Percentiles rank a stretch among this genome's conserved stretches.
Conservation (phyloP, 2,329 filamentous ascomycete genomes). For the Ophiostoma pallidulum region DNA sequence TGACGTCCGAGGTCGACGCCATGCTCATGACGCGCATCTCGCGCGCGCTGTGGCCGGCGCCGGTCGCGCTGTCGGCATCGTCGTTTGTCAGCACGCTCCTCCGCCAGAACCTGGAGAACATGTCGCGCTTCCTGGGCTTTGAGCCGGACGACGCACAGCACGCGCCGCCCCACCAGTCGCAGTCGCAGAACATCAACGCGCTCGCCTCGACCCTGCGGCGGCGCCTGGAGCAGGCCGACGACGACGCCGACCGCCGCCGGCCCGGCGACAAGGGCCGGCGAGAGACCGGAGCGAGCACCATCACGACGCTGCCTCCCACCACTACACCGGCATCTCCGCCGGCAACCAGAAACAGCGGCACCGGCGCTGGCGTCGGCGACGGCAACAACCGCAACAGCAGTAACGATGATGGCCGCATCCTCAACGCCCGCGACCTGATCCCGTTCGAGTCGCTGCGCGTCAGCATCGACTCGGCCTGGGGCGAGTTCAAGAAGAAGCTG, state of each 20-base stretch:
- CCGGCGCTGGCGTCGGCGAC: neutral
- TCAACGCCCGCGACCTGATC: constrained; percentile 16
- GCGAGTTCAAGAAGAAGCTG: constrained; percentile 28
- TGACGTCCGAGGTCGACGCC: constrained; percentile 15
- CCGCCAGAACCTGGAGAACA: constrained; percentile 33
- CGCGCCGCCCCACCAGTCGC: neutral
- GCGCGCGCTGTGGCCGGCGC: constrained; percentile 44
- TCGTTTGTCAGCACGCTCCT: constrained; percentile 40
- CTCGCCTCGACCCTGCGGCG: constrained; percentile 26
- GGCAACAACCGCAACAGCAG: neutral
- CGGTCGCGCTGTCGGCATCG: constrained; percentile 41
- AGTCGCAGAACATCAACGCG: constrained; percentile 7
- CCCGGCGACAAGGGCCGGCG: too few species aligned
- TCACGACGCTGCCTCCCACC: too few species aligned
- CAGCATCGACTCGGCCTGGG: constrained; percentile 27
- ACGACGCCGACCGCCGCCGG: too few species aligned
- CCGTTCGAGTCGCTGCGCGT: constrained; percentile 17
- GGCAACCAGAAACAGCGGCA: neutral
- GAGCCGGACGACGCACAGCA: constrained; percentile 17
- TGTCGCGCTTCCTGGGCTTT: constrained; percentile 39
- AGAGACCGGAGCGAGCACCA: too few species aligned
- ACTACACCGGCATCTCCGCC: too few species aligned
- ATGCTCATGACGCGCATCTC: constrained; percentile 28
- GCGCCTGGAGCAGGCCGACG: constrained; percentile 21
- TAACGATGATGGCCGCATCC: too few species aligned